These are phyloP conservation scores for Bjerkandera adusta DNA, from an alignment of 1,284 basidiomycete genomes.

Conservation along the genomic window DNA sequence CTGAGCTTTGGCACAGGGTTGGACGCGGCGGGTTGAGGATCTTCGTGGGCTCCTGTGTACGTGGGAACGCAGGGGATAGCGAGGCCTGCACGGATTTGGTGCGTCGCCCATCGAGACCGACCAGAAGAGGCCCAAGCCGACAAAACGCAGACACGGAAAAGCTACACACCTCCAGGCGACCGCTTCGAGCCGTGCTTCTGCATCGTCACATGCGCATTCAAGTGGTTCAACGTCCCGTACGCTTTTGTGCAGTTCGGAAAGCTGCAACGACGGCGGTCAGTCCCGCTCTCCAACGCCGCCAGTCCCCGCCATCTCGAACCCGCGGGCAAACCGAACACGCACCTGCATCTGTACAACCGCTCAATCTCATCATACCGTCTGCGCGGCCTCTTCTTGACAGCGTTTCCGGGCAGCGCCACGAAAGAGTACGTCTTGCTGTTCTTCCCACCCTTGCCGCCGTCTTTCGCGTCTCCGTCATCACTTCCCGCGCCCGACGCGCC, in stretches of 20 bases:
- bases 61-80: slow-evolving; percentile 6
- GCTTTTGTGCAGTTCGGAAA: slow-evolving; percentile 84
- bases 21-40: too few relatives aligned
- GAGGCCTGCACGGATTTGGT: background rate
- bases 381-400: slow-evolving; percentile 79
- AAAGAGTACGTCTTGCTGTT: slow-evolving; percentile 77
- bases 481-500: slow-evolving; percentile 3
- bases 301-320: background rate
- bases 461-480: background rate
- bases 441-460: slow-evolving; percentile 14
- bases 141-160: background rate
- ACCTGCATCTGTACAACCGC: slow-evolving; percentile 78
- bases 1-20: too few relatives aligned
- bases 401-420: slow-evolving; percentile 74
- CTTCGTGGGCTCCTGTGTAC: slow-evolving; percentile 7
- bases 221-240: slow-evolving; percentile 88
- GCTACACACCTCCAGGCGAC: slow-evolving; percentile 71
- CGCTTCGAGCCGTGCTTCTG: slow-evolving; percentile 87
- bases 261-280: slow-evolving; percentile 29
- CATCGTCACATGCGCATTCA: slow-evolving; percentile 92
- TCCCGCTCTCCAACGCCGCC: background rate
- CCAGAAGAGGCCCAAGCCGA: background rate
- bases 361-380: slow-evolving; percentile 90
- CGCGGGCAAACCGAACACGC: slow-evolving; percentile 13
- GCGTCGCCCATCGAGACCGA: background rate